A percentile compares a stretch with the other conserved stretches of the same genome.
Conservation (phyloP, 116 monocot species). For the Iris pallida region DNA sequence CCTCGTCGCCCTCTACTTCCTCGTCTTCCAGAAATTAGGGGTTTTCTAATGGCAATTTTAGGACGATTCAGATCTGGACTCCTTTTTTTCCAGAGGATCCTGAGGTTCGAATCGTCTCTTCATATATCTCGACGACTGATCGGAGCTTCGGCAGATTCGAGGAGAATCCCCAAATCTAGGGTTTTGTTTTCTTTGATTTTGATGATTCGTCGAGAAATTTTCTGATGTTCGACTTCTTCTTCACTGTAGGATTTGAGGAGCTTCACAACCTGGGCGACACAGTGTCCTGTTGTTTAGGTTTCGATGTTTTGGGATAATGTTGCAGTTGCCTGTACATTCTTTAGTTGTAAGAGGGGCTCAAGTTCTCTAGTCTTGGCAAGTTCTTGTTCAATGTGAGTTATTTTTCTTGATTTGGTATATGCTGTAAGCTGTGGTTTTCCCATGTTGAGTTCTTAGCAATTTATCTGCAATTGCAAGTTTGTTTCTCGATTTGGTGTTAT, state of each 20-base stretch:
- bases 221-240: neutral
- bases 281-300: slow-evolving; percentile 1
- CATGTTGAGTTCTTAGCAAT: too few species aligned
- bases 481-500: too few species aligned
- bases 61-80: neutral
- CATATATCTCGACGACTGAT: slow-evolving; percentile 16
- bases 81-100: slow-evolving; percentile 7
- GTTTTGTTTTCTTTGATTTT: neutral
- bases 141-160: slow-evolving; percentile 2
- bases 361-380: too few species aligned
- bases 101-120: slow-evolving; percentile 14
- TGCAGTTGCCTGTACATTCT: too few species aligned
- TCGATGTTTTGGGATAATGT: too few species aligned
- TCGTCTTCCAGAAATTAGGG: too few species aligned
- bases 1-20: too few species aligned
- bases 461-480: too few species aligned
- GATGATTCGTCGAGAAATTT: slow-evolving; percentile 5
- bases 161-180: slow-evolving; percentile 1
- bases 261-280: slow-evolving; percentile 23
- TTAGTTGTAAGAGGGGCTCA: too few species aligned
- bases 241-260: slow-evolving; percentile 22
- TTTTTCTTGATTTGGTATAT: too few species aligned
- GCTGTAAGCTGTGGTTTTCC: too few species aligned
- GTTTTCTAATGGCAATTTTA: slow-evolving; percentile 3
- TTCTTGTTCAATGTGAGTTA: too few species aligned